Evolutionary conservation across 192 early-diverging fungal genomes (phyloP).

Genomic region (Coemansia sp.): DNA sequence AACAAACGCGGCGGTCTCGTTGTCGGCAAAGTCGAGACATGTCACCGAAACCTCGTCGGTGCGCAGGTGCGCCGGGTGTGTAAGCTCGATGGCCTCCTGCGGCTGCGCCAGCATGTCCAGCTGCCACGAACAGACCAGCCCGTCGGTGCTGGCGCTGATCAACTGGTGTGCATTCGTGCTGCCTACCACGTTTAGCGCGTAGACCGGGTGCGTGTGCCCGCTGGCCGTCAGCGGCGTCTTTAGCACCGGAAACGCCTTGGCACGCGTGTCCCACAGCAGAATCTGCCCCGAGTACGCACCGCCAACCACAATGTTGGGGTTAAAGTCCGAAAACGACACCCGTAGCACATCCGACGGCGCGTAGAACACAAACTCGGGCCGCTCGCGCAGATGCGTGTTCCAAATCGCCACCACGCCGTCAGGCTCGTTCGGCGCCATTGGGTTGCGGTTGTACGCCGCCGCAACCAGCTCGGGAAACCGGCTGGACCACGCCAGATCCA

Average conservation of each 20-base stretch:
- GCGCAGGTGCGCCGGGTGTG: slow-evolving; percentile 67
- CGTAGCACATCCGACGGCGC: slow-evolving; percentile 88
- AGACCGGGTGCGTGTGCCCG: slow-evolving; percentile 97
- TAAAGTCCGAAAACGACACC: slow-evolving; percentile 86
- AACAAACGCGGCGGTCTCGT: slow-evolving; percentile 90
- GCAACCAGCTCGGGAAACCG: slow-evolving; percentile 87
- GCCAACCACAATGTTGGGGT: slow-evolving; percentile 88
- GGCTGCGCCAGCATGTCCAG: slow-evolving; percentile 98
- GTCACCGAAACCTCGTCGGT: slow-evolving; percentile 95
- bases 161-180: slow-evolving; percentile 94
- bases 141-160: slow-evolving; percentile 91
- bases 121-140: slow-evolving; percentile 93
- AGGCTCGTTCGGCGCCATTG: slow-evolving; percentile 77
- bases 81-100: slow-evolving; percentile 80
- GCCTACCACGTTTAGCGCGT: slow-evolving; percentile 83
- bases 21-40: slow-evolving; percentile 82
- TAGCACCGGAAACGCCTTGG: slow-evolving; percentile 83
- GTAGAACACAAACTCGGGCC: slow-evolving; percentile 94
- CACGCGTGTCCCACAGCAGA: slow-evolving; percentile 93
- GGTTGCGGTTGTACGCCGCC: slow-evolving; percentile 90
- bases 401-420: slow-evolving; percentile 94
- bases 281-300: slow-evolving; percentile 98
- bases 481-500: slow-evolving; percentile 86
- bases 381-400: slow-evolving; percentile 81
- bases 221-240: slow-evolving; percentile 89